Evolutionary conservation across 2,329 filamentous ascomycete species (phyloP), one percentile per base, ranked within the genome.

Genomic region (Thermomyces lanuginosus): DNA sequence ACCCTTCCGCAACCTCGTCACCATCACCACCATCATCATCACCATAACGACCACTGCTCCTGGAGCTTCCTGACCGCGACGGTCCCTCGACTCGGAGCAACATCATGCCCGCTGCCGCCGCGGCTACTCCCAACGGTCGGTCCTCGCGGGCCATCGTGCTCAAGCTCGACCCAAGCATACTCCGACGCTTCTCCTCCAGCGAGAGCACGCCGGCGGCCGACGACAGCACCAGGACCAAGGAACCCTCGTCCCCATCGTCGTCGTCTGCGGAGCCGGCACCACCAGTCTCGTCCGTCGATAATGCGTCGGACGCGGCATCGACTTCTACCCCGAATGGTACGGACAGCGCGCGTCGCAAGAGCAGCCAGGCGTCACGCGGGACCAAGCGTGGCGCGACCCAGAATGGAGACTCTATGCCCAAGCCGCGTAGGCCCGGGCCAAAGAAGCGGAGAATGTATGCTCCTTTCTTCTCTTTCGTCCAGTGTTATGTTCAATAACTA

Each of bases 371-470:
- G 38, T 76, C 77, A 41, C 63, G 69, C 20, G 69, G 64, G 29
- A 63, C 61, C 32, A 76, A 78, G 56, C 63, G 72, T 46, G 55
- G 56, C 34, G 50, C 53, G 32, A 56, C 53, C 43, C 61, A 56
- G 53, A 58, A 50, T 44, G 54, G 58, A 44, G 79, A 84, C 36
- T 63, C 61, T 17, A 46, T 60, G 14, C 62, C 74, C n/a, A 83
- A 79, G 53, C 63, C 74, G 29, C 64, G 78, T 48, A 91, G 92
- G 60, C 86, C 89, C 5, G 86, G 86, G 5, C 86, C 86, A 0
- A 95, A 93, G 69, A 92, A 93, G 71, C 92, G 91, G 38, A 75
- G 78, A 64, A 58, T 92, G 86, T 93, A 76, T 60, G 83, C 76
- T 20, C 15, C 11, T 5, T 16, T 9, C 16, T 21, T 20, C 12